Evolutionary conservation across 2,329 filamentous ascomycete species (phyloP).

Genomic region (Aspergillus sp.): DNA sequence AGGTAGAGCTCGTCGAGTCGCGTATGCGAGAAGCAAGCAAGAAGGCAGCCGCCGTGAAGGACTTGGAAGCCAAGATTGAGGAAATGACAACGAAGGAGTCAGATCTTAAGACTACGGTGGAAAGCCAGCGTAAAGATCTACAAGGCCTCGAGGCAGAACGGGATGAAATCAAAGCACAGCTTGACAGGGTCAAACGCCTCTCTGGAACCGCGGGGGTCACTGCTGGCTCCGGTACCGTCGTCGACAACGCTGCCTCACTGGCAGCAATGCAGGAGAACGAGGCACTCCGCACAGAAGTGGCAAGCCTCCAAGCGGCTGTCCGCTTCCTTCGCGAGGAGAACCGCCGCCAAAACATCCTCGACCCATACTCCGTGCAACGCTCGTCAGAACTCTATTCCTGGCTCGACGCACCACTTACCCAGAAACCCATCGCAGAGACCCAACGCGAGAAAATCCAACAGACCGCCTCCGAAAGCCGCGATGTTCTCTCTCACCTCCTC

Average conservation of each 20-base stretch:
- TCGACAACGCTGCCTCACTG: slow-evolving; percentile 40
- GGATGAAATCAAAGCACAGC: slow-evolving; percentile 41
- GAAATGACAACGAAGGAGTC: slow-evolving; percentile 35
- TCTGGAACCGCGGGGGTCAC: slow-evolving; percentile 39
- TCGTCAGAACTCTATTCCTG: slow-evolving; percentile 43
- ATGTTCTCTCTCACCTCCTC: slow-evolving; percentile 44
- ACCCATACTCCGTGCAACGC: slow-evolving; percentile 43
- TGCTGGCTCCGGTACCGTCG: slow-evolving; percentile 37
- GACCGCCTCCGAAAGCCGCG: slow-evolving; percentile 42
- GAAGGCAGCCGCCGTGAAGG: slow-evolving; percentile 60
- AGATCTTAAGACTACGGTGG: slow-evolving; percentile 33
- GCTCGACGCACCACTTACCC: slow-evolving; percentile 43
- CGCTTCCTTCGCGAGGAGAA: slow-evolving; percentile 48
- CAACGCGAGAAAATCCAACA: slow-evolving; percentile 35
- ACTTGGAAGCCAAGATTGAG: slow-evolving; percentile 44
- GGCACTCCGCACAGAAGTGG: slow-evolving; percentile 42
- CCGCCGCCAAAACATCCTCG: slow-evolving; percentile 39
- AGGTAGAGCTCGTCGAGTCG: slow-evolving; percentile 88
- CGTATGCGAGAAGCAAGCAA: slow-evolving; percentile 80
- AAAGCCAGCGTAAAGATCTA: slow-evolving; percentile 38
- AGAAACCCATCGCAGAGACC: slow-evolving; percentile 19
- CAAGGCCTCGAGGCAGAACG: slow-evolving; percentile 39
- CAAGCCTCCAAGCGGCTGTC: slow-evolving; percentile 46
- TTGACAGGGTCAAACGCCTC: slow-evolving; percentile 44
- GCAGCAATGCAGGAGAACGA: slow-evolving; percentile 46